Percentiles rank a stretch among this genome's conserved stretches.
phyloP scores from a whole-genome alignment of 192 early-diverging fungal species.

The Powellomyces hirtus region DNA sequence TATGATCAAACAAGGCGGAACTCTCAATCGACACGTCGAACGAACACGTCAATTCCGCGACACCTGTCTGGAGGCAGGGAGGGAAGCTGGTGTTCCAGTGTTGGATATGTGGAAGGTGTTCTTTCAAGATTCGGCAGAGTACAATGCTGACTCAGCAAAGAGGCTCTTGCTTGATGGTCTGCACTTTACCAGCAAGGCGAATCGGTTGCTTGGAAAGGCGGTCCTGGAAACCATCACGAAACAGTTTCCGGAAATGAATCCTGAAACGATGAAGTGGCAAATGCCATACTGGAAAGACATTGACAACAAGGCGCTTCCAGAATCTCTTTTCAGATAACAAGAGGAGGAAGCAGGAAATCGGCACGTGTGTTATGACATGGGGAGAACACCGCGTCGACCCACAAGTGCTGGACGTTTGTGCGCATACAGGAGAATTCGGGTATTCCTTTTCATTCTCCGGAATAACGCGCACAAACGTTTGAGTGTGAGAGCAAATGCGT shows the following conservation, averaged over 20 bases:
- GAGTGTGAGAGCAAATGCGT: too few species aligned
- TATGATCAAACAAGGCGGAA: constrained; percentile 20
- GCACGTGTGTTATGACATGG: too few species aligned
- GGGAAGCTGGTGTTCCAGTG: constrained; percentile 14
- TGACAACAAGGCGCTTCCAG: neutral
- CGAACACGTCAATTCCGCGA: constrained; percentile 27
- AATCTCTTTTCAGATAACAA: neutral
- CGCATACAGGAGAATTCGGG: too few species aligned
- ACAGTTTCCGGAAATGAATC: constrained; percentile 43
- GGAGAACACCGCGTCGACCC: too few species aligned
- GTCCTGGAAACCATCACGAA: constrained; percentile 33
- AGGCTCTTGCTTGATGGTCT: constrained; percentile 32
- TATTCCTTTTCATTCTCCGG: too few species aligned
- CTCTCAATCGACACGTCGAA: constrained; percentile 8
- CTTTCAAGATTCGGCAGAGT: constrained; percentile 11
- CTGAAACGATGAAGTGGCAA: neutral
- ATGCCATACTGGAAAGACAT: neutral
- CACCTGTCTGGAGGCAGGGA: constrained; percentile 22
- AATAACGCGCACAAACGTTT: too few species aligned
- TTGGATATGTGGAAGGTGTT: constrained; percentile 37
- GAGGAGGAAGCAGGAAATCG: too few species aligned
- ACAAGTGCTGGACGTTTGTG: too few species aligned
- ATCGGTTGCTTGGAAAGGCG: constrained; percentile 25
- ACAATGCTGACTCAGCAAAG: constrained; percentile 14
- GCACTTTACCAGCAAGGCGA: constrained; percentile 31